These are phyloP conservation scores for Xylaria sp. DNA, from an alignment of 2,329 filamentous ascomycete genomes.

Conservation along the genomic window DNA sequence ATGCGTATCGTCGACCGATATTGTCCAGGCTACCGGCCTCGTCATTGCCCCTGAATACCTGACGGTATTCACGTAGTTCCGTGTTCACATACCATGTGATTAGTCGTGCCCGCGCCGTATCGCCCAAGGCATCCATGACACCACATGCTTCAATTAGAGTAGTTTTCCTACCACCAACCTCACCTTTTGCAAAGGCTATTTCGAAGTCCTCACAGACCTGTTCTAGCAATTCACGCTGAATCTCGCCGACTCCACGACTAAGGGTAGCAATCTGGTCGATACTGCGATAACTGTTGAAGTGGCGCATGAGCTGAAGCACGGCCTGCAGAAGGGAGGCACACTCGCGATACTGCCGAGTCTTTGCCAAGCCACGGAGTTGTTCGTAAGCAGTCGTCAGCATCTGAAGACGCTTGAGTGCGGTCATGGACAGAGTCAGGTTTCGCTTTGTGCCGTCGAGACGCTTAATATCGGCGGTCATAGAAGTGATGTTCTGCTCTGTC, in stretches of 20 bases:
- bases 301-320: constrained; percentile 93
- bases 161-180: constrained; percentile 63
- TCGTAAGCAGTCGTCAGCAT: constrained; percentile 99
- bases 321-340: constrained; percentile 91
- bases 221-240: constrained; percentile 87
- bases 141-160: constrained; percentile 81
- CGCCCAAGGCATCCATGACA: constrained; percentile 91
- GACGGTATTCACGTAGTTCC: constrained; percentile 87
- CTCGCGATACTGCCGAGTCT: constrained; percentile 86
- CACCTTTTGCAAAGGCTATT: constrained; percentile 83
- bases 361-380: constrained; percentile 77
- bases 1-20: constrained; percentile 88
- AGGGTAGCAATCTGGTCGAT: constrained; percentile 96
- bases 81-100: constrained; percentile 99
- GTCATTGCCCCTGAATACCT: constrained; percentile 93
- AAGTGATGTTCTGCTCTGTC: constrained; percentile 93
- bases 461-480: constrained; percentile 99
- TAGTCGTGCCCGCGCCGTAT: constrained; percentile 73
- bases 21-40: constrained; percentile 96
- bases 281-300: constrained; percentile 96
- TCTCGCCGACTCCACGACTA: constrained; percentile 84
- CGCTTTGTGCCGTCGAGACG: constrained; percentile 92
- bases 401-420: constrained; percentile 89
- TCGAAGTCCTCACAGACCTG: constrained; percentile 99
- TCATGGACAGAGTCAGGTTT: constrained; percentile 96